These are phyloP conservation scores for Flaveria ramosissima DNA, from an alignment of 129 eudicot species.

Conservation along the genomic window DNA sequence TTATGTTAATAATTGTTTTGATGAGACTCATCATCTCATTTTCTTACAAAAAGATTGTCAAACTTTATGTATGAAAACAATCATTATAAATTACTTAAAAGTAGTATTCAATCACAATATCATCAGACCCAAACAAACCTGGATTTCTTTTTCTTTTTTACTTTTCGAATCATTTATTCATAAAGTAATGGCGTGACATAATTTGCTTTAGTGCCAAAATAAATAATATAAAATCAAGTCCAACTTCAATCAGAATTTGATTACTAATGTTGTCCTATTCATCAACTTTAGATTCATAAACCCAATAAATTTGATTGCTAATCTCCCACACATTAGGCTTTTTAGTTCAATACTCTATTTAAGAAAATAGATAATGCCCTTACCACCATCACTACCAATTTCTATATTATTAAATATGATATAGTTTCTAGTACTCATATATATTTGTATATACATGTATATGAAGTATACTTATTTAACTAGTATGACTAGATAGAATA, in stretches of 20 bases:
- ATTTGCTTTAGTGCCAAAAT: not conserved
- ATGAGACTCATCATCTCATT: slow-evolving; percentile 37
- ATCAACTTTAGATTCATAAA: slow-evolving; percentile 31
- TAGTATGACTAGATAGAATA: not conserved
- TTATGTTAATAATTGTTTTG: slow-evolving; percentile 19
- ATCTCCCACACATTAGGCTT: slow-evolving; percentile 60
- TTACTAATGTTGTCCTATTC: slow-evolving; percentile 42
- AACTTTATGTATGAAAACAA: slow-evolving; percentile 26
- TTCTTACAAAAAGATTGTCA: slow-evolving; percentile 39
- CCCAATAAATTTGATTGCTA: slow-evolving; percentile 29
- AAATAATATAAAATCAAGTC: slow-evolving; percentile 15
- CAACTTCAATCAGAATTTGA: slow-evolving; percentile 25
- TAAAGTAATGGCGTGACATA: slow-evolving; percentile 18
- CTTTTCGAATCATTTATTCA: not conserved
- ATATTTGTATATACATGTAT: not conserved
- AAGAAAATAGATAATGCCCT: slow-evolving; percentile 21
- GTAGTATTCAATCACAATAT: slow-evolving; percentile 23
- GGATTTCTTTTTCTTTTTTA: not conserved
- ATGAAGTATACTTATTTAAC: not conserved
- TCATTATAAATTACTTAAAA: slow-evolving; percentile 10
- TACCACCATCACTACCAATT: slow-evolving; percentile 34
- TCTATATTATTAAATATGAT: not conserved
- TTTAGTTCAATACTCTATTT: slow-evolving; percentile 26
- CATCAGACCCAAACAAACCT: slow-evolving; percentile 27
- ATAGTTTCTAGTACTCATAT: not conserved